Conservation (phyloP, 2,329 filamentous ascomycete species). For the Fusarium drepaniforme region DNA sequence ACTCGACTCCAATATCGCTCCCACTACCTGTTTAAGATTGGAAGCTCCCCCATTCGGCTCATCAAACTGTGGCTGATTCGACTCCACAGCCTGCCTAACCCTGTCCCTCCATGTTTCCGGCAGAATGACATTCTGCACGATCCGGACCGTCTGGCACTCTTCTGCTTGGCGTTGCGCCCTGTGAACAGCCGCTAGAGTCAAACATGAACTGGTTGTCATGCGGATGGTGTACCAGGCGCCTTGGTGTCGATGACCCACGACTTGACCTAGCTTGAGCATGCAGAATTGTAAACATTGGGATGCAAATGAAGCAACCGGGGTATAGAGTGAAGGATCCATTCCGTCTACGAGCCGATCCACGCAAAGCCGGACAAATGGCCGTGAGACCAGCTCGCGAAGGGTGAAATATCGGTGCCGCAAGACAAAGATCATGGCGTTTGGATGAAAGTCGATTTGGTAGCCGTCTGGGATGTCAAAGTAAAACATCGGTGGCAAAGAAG, state of each 20-base stretch:
- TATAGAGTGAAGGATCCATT: neutral
- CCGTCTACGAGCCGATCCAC: neutral
- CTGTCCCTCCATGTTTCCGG: neutral
- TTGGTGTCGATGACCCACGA: neutral
- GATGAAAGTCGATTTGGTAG: neutral
- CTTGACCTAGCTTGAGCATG: neutral
- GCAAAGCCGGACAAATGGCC: constrained; percentile 9
- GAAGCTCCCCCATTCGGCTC: neutral
- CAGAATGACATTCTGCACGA: neutral
- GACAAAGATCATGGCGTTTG: neutral
- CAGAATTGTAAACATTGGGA: neutral
- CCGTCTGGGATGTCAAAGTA: neutral
- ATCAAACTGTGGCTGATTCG: neutral
- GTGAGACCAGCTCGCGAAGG: constrained; percentile 3
- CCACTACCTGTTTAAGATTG: neutral
- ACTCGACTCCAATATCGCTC: neutral
- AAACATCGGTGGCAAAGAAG: neutral
- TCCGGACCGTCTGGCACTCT: neutral
- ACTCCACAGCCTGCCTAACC: neutral
- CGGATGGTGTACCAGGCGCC: neutral
- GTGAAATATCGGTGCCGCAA: neutral
- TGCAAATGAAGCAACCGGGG: neutral
- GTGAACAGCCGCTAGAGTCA: neutral
- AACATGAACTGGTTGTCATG: neutral
- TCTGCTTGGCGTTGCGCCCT: neutral